phyloP scores from a whole-genome alignment of 352 stramenopile genomes.

The Detonula confervacea region DNA sequence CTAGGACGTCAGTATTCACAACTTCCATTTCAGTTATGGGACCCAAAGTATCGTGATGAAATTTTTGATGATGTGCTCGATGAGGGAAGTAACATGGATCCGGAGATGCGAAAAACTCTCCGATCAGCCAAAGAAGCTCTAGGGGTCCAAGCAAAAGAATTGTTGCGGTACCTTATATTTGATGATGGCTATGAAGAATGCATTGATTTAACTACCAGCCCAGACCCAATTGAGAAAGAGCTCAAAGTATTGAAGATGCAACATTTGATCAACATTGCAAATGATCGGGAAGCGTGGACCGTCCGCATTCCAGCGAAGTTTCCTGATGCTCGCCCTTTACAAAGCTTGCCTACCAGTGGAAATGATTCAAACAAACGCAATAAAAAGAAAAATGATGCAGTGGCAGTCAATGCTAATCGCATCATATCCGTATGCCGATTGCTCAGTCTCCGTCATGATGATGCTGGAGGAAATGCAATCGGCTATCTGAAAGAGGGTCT shows the following conservation, averaged over 20 bases:
- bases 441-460: constrained; percentile 60
- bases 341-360: no score
- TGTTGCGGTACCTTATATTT: constrained; percentile 71
- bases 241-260: constrained; percentile 75
- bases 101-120: constrained; percentile 14
- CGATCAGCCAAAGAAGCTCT: constrained; percentile 28
- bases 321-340: constrained; percentile 28
- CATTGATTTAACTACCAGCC: constrained; percentile 41
- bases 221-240: constrained; percentile 43
- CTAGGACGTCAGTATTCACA: constrained; percentile 64
- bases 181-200: constrained; percentile 76
- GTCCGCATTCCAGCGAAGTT: constrained; percentile 49
- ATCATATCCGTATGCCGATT: constrained; percentile 68
- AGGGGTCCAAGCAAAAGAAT: constrained; percentile 45
- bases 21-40: constrained; percentile 43
- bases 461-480: constrained; percentile 65
- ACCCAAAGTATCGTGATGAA: constrained; percentile 13
- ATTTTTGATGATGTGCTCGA: constrained; percentile 2
- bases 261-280: constrained; percentile 66
- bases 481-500: constrained; percentile 54
- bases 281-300: constrained; percentile 60
- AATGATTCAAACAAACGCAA: no score
- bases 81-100: neutral
- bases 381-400: constrained; percentile 17
- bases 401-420: constrained; percentile 51